phyloP scores from a whole-genome alignment of 192 early-diverging fungal species.

The Coemansia sp. region DNA sequence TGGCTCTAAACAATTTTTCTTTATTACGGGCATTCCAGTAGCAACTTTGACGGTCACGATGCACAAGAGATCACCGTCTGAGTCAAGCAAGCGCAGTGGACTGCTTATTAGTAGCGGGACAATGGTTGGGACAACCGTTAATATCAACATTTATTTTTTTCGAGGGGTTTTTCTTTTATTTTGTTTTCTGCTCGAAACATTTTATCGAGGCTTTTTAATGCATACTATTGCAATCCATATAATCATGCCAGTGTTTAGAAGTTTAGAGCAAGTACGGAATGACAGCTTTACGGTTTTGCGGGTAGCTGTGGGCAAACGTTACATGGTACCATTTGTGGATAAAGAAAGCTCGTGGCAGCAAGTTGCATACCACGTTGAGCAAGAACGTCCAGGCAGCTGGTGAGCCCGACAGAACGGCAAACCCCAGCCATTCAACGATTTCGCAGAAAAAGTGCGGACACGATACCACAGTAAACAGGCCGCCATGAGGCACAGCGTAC shows the following conservation, averaged over 20 bases:
- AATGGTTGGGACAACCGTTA: too few species aligned
- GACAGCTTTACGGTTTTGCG: slow-evolving; percentile 36
- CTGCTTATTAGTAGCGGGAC: too few species aligned
- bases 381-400: slow-evolving; percentile 52
- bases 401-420: slow-evolving; percentile 34
- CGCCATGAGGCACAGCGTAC: slow-evolving; percentile 40
- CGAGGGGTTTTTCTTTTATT: not conserved
- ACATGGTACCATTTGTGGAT: slow-evolving; percentile 46
- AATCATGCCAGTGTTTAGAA: not conserved
- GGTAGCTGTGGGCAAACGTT: slow-evolving; percentile 41
- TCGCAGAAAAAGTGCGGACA: slow-evolving; percentile 56
- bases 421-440: slow-evolving; percentile 49
- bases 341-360: slow-evolving; percentile 43
- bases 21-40: not conserved
- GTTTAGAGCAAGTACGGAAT: slow-evolving; percentile 44
- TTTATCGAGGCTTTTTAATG: not conserved
- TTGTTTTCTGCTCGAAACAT: not conserved
- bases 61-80: not conserved
- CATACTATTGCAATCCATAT: not conserved
- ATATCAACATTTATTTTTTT: too few species aligned
- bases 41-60: not conserved
- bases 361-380: slow-evolving; percentile 29
- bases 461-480: slow-evolving; percentile 43
- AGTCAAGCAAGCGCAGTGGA: not conserved
- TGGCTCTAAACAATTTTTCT: not conserved